These are phyloP conservation scores for Actinomucor elegans DNA, from an alignment of 371 early-diverging fungal genomes.

Conservation along the genomic window DNA sequence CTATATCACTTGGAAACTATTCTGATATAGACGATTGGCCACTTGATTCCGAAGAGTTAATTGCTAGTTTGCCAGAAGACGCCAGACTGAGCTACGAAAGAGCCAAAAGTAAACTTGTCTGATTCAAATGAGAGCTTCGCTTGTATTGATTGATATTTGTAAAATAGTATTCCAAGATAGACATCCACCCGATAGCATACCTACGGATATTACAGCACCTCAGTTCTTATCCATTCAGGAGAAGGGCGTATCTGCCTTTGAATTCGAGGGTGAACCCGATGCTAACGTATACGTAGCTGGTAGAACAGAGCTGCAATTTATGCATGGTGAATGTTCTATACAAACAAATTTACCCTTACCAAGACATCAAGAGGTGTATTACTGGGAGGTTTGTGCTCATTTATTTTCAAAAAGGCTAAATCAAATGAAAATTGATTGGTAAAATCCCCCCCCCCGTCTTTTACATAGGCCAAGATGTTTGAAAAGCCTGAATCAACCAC, in stretches of 20 bases:
- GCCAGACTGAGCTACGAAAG: conserved; percentile 46
- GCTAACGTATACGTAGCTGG: conserved; percentile 69
- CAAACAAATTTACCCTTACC: conserved; percentile 87
- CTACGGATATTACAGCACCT: conserved; percentile 64
- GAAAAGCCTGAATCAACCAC: conserved; percentile 61
- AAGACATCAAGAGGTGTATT: conserved; percentile 73
- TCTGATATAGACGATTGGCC: conserved; percentile 40
- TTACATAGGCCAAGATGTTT: conserved; percentile 64
- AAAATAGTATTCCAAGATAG: conserved; percentile 48
- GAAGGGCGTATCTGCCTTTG: conserved; percentile 85
- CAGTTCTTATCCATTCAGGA: conserved; percentile 73
- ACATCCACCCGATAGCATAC: conserved; percentile 63
- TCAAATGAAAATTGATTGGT: neutral
- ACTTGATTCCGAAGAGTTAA: conserved; percentile 36
- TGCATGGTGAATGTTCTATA: conserved; percentile 72
- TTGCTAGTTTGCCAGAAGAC: conserved; percentile 42
- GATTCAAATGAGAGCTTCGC: too few relatives aligned
- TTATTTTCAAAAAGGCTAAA: neutral
- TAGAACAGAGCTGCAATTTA: conserved; percentile 76
- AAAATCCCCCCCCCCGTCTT: too few relatives aligned
- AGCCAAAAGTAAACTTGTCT: conserved; percentile 34
- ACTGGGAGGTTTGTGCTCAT: conserved; percentile 55
- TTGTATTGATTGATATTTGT: neutral
- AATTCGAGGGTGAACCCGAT: conserved; percentile 73
- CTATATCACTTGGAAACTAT: conserved; percentile 24